These are phyloP conservation scores for Adansonia rubrostipa DNA, from an alignment of 441 rosid species.

Conservation along the genomic window DNA sequence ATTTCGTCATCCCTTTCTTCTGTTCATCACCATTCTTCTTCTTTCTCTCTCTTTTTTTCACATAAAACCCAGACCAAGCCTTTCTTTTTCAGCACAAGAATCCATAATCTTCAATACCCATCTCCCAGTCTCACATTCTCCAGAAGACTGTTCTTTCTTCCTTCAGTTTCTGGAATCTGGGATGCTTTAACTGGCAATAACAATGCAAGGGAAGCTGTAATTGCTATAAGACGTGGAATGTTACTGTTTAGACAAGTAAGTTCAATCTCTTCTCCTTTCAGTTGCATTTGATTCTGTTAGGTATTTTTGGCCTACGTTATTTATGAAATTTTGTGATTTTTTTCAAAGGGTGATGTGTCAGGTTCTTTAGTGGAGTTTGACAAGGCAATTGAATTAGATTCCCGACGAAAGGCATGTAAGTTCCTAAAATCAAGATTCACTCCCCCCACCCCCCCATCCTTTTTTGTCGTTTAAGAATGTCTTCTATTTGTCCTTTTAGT, in stretches of 20 bases:
- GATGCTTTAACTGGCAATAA: constrained; percentile 70
- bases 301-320: background rate
- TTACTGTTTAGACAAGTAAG: constrained; percentile 71
- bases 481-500: background rate
- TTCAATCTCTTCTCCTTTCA: background rate
- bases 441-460: too few species aligned
- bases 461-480: background rate
- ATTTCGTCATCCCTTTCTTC: constrained; percentile 28
- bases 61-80: constrained; percentile 18
- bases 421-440: constrained; percentile 22
- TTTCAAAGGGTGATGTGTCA: constrained; percentile 69
- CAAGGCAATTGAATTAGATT: constrained; percentile 75
- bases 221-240: constrained; percentile 79
- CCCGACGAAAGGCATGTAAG: constrained; percentile 84
- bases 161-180: constrained; percentile 85
- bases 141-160: constrained; percentile 64
- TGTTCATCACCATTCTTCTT: constrained; percentile 17
- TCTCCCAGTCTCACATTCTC: constrained; percentile 46
- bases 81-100: constrained; percentile 33
- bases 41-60: constrained; percentile 30
- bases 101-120: constrained; percentile 41
- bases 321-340: constrained; percentile 3
- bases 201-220: constrained; percentile 61
- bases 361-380: constrained; percentile 82
- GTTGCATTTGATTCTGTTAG: background rate